Evolutionary conservation across 2,329 filamentous ascomycete genomes (phyloP), one percentile per base, ranked within the genome.

Genomic region (Delphinella strobiligena): DNA sequence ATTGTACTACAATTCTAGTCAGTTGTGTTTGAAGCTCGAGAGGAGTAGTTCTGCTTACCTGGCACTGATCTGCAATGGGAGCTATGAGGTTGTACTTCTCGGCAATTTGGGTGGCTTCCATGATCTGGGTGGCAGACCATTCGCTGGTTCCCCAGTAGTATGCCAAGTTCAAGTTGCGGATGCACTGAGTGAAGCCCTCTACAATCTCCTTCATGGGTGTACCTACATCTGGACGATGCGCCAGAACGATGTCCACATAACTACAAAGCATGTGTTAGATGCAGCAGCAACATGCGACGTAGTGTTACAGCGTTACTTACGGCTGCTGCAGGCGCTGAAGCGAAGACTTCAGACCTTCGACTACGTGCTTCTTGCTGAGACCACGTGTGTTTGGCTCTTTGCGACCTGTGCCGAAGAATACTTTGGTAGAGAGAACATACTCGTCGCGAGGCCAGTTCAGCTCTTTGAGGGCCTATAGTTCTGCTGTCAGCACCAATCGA

Each of bases 81-180:
- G 72, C 72, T 45, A 78, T 75, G 29, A 78, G 65, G 56, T 75
- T 70, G 60, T 76, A 72, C 53, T 63, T 63, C 50, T 71, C 66
- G 12, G 69, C 70, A 31, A 74, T 64, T 37, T 61, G 57, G 24
- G 64, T 69, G 31, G 75, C 75, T 55, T 78, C 72, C 44, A 64
- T 66, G 54, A 78, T 78, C 59, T 78, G 71, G 19, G 59, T 56
- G 5, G 74, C 72, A 34, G 59, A 65, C 74, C 74, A 79, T 54
- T 78, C 74, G 0, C 66, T 71, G 0, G 75, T 79, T 34, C 75
- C 73, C 72, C 73, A 78, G 61, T 78, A 78, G 59, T 77, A 75
- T 16, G 73, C 73, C 19, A 72, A 53, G 58, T 75, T 75, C 44
- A 75, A 64, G 52, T 71, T 70, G 38, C 66, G 56, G 41, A 69